Base-by-base conservation (phyloP, 2,329 filamentous ascomycete species). In the Diaporthe eres region DNA sequence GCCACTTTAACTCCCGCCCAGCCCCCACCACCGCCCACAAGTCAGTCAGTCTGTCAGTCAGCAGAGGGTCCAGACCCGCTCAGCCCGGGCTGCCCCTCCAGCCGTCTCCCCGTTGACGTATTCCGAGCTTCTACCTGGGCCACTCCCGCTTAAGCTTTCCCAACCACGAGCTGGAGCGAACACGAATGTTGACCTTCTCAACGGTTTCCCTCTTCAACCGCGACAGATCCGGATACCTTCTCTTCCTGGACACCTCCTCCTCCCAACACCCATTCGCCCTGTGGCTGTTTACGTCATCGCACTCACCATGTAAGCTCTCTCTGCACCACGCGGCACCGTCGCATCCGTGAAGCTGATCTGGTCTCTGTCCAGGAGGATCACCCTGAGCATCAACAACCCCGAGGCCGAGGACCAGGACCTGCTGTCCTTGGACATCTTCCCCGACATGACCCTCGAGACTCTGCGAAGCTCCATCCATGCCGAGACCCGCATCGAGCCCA, bases 401-500 rank as follows among this genome's bases (percentile, higher is more conserved):
- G 92, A 94, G 82, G 88, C 92, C 78, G 86, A 86, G 82, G 93
- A 95, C 83, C 90, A 93, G 78, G 94, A 95, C 81, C 90, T 98
- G 82, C 88, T 98, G 80, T 93, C 92, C 75, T 90, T 98, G 79
- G 95, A 98, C 80, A 92, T 98, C 79, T 93, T 94, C 77, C 89
- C 92, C 57, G 94, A 95, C 81, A 95, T 97, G 88, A 95, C 94
- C 65, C 86, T 98, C 80, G 93, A 93, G 81, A 93, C 95, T 72
- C 90, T 99, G 79, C 98, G 98, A 85, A 94, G 93, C 82, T 94
- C 95, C 82, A 94, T 99, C 82, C 92, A 97, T 83, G 94, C 92
- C 84, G 96, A 98, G 85, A 93, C 93, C 67, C 88, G 88, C 80
- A 92, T 98, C 79, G 91, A 94, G 39, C 90, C 92, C 25, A 87